These are phyloP conservation scores for Brassica hybrid DNA, from an alignment of 441 rosid species.

Conservation along the genomic window DNA sequence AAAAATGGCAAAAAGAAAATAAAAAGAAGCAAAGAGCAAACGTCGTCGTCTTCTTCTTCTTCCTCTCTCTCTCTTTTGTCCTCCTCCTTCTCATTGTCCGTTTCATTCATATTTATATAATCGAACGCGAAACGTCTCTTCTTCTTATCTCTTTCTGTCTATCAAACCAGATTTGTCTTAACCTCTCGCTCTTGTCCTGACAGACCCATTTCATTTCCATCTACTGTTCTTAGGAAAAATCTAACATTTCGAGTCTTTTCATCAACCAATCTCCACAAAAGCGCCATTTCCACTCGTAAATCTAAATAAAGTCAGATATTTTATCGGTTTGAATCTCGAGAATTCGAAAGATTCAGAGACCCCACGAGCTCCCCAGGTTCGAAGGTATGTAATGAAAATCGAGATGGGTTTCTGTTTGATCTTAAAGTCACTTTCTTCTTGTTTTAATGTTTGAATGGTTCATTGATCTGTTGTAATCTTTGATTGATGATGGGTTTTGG, in stretches of 20 bases:
- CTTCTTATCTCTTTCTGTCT: background rate
- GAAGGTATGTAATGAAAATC: constrained; percentile 47
- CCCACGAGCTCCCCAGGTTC: constrained; percentile 7
- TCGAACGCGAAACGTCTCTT: constrained; percentile 37
- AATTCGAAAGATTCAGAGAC: constrained; percentile 38
- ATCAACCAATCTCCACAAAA: constrained; percentile 14
- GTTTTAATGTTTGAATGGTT: background rate
- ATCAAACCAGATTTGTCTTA: background rate
- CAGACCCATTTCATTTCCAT: constrained; percentile 47
- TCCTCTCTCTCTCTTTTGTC: constrained; percentile 37
- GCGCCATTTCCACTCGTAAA: constrained; percentile 21
- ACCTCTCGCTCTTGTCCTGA: constrained; percentile 32
- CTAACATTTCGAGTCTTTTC: constrained; percentile 25
- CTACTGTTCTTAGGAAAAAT: constrained; percentile 40
- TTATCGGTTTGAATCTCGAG: constrained; percentile 29
- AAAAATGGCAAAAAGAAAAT: background rate
- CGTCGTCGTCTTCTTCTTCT: constrained; percentile 46
- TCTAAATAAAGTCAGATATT: background rate
- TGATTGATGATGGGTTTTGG: constrained; percentile 42
- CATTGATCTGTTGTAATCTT: constrained; percentile 48
- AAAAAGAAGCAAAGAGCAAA: constrained; percentile 20
- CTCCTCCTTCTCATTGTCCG: constrained; percentile 18
- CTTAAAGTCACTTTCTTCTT: constrained; percentile 3
- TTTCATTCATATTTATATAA: background rate
- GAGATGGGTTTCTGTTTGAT: constrained; percentile 25